Evolutionary conservation across 2,329 filamentous ascomycete genomes (phyloP).

Genomic region (Paraconiothyrium brasiliense): DNA sequence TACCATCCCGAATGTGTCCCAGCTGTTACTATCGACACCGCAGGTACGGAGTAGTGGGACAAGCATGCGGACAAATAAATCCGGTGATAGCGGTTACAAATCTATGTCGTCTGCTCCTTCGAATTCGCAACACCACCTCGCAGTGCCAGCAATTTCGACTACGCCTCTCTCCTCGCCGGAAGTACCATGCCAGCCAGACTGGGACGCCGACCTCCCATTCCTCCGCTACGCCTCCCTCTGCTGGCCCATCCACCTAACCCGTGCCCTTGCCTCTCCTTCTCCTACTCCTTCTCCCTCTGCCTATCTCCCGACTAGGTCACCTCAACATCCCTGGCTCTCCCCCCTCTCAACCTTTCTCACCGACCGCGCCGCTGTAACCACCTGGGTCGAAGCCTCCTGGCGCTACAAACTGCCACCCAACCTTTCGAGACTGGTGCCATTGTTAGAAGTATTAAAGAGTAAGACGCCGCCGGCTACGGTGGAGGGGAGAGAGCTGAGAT

Average conservation of each 20-base stretch:
- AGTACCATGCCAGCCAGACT: slow-evolving; percentile 21
- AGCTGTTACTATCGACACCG: slow-evolving; percentile 12
- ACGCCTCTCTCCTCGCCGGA: slow-evolving; percentile 6
- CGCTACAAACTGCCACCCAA: slow-evolving; percentile 42
- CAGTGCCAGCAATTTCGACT: slow-evolving; percentile 12
- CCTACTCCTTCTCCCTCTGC: not conserved
- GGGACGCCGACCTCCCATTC: slow-evolving; percentile 40
- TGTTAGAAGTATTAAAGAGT: slow-evolving; percentile 30
- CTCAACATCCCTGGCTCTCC: slow-evolving; percentile 31
- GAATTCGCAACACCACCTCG: slow-evolving; percentile 12
- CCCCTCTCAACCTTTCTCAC: slow-evolving; percentile 37
- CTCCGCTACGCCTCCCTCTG: slow-evolving; percentile 42
- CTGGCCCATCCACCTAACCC: slow-evolving; percentile 45
- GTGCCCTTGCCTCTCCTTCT: slow-evolving; percentile 28
- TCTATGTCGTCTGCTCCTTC: slow-evolving; percentile 36
- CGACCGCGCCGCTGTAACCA: slow-evolving; percentile 36
- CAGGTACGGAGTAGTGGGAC: slow-evolving; percentile 30
- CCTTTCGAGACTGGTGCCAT: slow-evolving; percentile 38
- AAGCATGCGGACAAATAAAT: slow-evolving; percentile 36
- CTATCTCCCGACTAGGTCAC: not conserved
- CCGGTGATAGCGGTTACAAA: slow-evolving; percentile 45
- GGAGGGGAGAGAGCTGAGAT: slow-evolving; percentile 37
- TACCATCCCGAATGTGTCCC: slow-evolving; percentile 22
- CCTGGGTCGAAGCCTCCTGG: slow-evolving; percentile 46
- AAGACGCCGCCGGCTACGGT: slow-evolving; percentile 34